Evolutionary conservation across 2,329 filamentous ascomycete species (phyloP), one percentile per base, ranked within the genome.

Genomic region (Fusarium begoniae): DNA sequence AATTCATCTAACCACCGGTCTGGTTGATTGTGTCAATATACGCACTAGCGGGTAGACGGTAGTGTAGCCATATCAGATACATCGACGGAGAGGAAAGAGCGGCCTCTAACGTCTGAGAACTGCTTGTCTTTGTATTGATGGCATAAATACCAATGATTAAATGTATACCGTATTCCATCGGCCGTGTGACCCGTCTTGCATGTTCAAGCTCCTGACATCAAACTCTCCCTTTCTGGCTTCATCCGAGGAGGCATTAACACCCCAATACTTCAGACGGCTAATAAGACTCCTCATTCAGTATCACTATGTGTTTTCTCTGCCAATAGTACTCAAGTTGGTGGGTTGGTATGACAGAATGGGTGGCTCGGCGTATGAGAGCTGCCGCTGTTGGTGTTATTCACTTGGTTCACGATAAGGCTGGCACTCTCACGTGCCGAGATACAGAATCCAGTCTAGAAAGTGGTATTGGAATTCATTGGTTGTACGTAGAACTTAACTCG

Each of bases 391-490:
- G 10, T 18, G 14, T 32, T 50, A 5, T 6, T 30, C 15, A 18
- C 47, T 8, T 50, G 20, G 47, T 13, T n/a, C 7, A 50, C 14
- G 5, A 11, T 1, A n/a, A 18, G 20, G 28, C 15, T 50, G 10
- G 2, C 0, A 1, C 22, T 32, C 8, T n/a, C 47, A n/a, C 9
- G 11, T n/a, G 22, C 15, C 20, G 1, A n/a, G 22, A 4, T 0
- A n/a, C 47, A n/a, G 11, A n/a, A 32, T 3, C 3, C 3, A 13
- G 5, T 18, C 0, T 13, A 11, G 11, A 30, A 2, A n/a, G 4
- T 17, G 4, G 13, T 0, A 2, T 12, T 32, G 5, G 11, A 3
- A 3, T 50, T n/a, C 22, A 6, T 3, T 30, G 13, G 9, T 0
- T 30, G 1, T 13, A 6, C 5, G 7, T n/a, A 9, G 0, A 13